A percentile compares a stretch with the other conserved stretches of the same genome.
Conservation (phyloP, 2,329 filamentous ascomycete genomes). For the Cryphonectria radicalis region DNA sequence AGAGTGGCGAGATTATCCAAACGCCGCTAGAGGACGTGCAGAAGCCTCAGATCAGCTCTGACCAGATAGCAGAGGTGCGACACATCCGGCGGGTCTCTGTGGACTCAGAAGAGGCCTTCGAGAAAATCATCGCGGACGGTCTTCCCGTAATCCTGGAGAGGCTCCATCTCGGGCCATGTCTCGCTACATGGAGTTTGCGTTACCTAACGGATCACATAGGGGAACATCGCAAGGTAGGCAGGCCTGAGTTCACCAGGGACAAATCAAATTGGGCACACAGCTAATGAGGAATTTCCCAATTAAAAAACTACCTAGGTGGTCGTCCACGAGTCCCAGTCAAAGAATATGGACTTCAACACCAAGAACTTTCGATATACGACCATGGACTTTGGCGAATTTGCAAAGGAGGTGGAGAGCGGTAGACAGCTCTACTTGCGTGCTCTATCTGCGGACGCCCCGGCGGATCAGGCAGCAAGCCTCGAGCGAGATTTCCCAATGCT, state of each 20-base stretch:
- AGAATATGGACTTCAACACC: constrained; percentile 76
- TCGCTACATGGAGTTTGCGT: constrained; percentile 66
- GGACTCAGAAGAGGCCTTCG: constrained; percentile 60
- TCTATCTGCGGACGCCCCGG: constrained; percentile 70
- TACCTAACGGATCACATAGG: constrained; percentile 70
- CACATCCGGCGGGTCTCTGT: constrained; percentile 58
- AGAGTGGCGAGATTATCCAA: constrained; percentile 17
- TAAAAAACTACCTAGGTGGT: constrained; percentile 56
- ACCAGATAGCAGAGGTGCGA: constrained; percentile 31
- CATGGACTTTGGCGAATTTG: constrained; percentile 68
- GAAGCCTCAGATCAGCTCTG: constrained; percentile 35
- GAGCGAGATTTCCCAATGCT: constrained; percentile 72
- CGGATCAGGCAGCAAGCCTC: constrained; percentile 71
- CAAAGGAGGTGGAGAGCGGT: constrained; percentile 62
- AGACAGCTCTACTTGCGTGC: constrained; percentile 77
- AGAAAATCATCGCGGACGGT: constrained; percentile 58
- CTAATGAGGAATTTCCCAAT: background rate
- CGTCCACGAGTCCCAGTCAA: constrained; percentile 69
- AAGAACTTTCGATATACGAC: constrained; percentile 84
- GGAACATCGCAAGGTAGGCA: constrained; percentile 58
- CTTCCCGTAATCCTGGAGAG: constrained; percentile 69
- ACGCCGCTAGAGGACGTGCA: background rate
- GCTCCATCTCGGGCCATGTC: constrained; percentile 70
- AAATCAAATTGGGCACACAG: background rate
- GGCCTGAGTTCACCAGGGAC: background rate